phyloP scores from a whole-genome alignment of 176 grass and related monocot genomes.

The Miscanthus lutarioriparius region DNA sequence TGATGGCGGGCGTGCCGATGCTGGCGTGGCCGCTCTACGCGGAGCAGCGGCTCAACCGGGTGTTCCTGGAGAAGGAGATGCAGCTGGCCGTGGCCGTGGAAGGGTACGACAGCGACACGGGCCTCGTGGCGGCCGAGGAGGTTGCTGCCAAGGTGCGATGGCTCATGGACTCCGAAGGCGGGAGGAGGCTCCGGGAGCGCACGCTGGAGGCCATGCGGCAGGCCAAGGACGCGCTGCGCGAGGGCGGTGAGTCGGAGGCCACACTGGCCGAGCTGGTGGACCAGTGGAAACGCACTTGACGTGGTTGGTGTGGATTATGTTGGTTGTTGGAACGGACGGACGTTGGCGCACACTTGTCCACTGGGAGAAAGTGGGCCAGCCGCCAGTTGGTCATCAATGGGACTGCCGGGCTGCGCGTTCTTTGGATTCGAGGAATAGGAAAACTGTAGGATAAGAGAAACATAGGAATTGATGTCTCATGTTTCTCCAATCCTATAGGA shows the following conservation, averaged over 20 bases:
- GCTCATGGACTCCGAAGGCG: conserved; percentile 44
- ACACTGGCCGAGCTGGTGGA: conserved; percentile 38
- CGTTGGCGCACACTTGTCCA: neutral
- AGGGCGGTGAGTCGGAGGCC: conserved; percentile 51
- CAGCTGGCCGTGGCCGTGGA: conserved; percentile 46
- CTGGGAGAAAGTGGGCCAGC: too few species aligned
- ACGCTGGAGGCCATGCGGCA: conserved; percentile 25
- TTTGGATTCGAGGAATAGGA: too few species aligned
- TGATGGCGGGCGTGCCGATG: conserved; percentile 52
- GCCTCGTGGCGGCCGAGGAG: conserved; percentile 35
- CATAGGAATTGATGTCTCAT: too few species aligned
- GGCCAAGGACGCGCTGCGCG: conserved; percentile 37
- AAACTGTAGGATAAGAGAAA: too few species aligned
- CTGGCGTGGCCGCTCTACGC: conserved; percentile 61
- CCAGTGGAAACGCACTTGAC: conserved; percentile 19
- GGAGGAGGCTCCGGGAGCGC: conserved; percentile 33
- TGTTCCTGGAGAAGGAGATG: conserved; percentile 57
- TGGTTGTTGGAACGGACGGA: neutral
- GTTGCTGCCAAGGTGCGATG: conserved; percentile 41
- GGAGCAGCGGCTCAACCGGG: conserved; percentile 57
- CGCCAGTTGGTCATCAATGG: neutral
- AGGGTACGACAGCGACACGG: conserved; percentile 32
- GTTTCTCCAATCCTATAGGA: too few species aligned
- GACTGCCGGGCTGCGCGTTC: too few species aligned
- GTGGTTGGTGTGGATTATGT: neutral